Percentiles rank a stretch among this genome's conserved stretches.
These are phyloP conservation scores for Malassezia arunalokei DNA, from an alignment of 1,284 basidiomycete species.

Conservation along the genomic window DNA sequence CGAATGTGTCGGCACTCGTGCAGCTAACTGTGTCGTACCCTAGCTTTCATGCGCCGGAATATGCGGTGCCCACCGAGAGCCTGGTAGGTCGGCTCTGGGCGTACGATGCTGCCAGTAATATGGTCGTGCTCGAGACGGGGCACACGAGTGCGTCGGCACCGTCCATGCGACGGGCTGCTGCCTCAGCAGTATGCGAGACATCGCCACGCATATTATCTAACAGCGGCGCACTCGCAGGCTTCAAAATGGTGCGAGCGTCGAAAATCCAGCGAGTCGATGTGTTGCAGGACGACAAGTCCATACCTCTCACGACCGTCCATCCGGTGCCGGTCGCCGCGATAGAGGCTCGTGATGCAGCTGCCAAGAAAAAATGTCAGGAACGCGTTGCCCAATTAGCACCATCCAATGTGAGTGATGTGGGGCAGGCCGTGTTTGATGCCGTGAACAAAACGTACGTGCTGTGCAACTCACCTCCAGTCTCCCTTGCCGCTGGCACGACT, in stretches of 20 bases:
- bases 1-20: background rate
- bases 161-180: conserved; percentile 18
- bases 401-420: conserved; percentile 27
- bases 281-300: conserved; percentile 12
- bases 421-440: conserved; percentile 36
- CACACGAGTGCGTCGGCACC: conserved; percentile 13
- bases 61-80: conserved; percentile 16
- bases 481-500: conserved; percentile 40
- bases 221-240: conserved; percentile 18
- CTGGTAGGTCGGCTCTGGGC: conserved; percentile 38
- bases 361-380: conserved; percentile 22
- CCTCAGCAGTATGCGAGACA: conserved; percentile 22
- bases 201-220: background rate
- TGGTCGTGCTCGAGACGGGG: conserved; percentile 34
- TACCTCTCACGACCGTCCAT: conserved; percentile 16
- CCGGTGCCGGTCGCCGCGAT: conserved; percentile 22
- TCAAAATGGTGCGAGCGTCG: conserved; percentile 32
- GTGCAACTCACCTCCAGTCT: conserved; percentile 13
- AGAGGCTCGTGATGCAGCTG: conserved; percentile 24
- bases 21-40: conserved; percentile 6
- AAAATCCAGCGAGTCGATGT: conserved; percentile 17
- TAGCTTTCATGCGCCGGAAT: conserved; percentile 7
- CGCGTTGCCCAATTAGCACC: conserved; percentile 24
- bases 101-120: conserved; percentile 29
- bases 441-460: conserved; percentile 42